A percentile compares a stretch with the other conserved stretches of the same genome.
Conservation (phyloP, 2,329 filamentous ascomycete species). For the Trichoderma brevicompactum region DNA sequence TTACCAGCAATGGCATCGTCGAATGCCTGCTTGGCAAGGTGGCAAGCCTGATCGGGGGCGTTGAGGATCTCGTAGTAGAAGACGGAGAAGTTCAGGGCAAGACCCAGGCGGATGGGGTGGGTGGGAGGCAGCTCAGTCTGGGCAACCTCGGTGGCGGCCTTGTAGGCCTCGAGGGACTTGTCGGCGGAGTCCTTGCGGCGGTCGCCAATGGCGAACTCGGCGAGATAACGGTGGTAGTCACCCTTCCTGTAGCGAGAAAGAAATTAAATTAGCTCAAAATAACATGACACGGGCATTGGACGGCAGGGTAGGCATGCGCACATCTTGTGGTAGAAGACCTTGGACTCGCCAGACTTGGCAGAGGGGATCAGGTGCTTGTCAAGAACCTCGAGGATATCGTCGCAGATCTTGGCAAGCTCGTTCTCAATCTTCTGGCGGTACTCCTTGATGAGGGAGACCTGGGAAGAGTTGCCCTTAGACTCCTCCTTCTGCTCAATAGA, state of each 20-base stretch:
- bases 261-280: slow-evolving; percentile 9
- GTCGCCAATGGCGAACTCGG: slow-evolving; percentile 93
- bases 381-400: slow-evolving; percentile 93
- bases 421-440: slow-evolving; percentile 98
- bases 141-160: slow-evolving; percentile 93
- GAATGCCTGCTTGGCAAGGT: slow-evolving; percentile 98
- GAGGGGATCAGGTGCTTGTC: slow-evolving; percentile 93
- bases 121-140: slow-evolving; percentile 97
- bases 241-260: slow-evolving; percentile 74
- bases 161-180: slow-evolving; percentile 96
- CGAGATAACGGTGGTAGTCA: slow-evolving; percentile 98
- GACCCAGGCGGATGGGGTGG: slow-evolving; percentile 95
- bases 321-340: slow-evolving; percentile 99
- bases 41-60: slow-evolving; percentile 96
- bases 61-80: slow-evolving; percentile 99
- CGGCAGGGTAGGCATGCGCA: slow-evolving; percentile 49
- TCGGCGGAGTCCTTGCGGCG: slow-evolving; percentile 94
- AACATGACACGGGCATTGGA: not conserved
- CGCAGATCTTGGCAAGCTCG: slow-evolving; percentile 96
- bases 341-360: slow-evolving; percentile 93
- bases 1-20: slow-evolving; percentile 90
- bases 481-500: slow-evolving; percentile 99
- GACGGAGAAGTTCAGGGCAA: slow-evolving; percentile 98
- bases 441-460: slow-evolving; percentile 92
- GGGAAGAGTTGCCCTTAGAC: slow-evolving; percentile 93